phyloP scores from a whole-genome alignment of 441 rosid species.

The Eutrema salsugineum region DNA sequence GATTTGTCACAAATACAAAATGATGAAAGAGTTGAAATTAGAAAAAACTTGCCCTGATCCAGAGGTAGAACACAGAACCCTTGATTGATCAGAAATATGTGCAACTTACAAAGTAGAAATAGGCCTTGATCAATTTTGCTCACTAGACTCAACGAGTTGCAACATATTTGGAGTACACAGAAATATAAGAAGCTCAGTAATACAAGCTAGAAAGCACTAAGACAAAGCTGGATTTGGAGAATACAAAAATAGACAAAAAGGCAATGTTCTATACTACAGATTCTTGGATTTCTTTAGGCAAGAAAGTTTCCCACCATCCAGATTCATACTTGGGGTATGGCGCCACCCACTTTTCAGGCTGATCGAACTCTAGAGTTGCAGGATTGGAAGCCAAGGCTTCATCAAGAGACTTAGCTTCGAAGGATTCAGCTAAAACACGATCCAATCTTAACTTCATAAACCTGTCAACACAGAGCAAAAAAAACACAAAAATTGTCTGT shows the following conservation, averaged over 20 bases:
- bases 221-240: slow-evolving; percentile 12
- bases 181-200: slow-evolving; percentile 4
- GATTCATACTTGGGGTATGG: slow-evolving; percentile 85
- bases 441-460: slow-evolving; percentile 94
- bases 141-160: slow-evolving; percentile 3
- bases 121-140: background rate
- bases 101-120: background rate
- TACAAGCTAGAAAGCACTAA: slow-evolving; percentile 3
- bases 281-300: slow-evolving; percentile 50
- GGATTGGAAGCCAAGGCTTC: slow-evolving; percentile 86
- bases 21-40: background rate
- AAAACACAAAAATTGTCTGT: background rate
- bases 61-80: background rate
- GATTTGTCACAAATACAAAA: background rate
- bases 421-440: slow-evolving; percentile 68
- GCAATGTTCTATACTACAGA: slow-evolving; percentile 41
- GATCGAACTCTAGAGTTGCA: slow-evolving; percentile 53
- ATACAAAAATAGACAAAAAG: background rate
- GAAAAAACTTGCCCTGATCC: background rate
- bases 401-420: slow-evolving; percentile 59
- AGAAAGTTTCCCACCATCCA: slow-evolving; percentile 95
- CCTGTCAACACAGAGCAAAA: slow-evolving; percentile 40
- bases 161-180: background rate
- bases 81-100: background rate
- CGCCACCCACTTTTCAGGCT: slow-evolving; percentile 85